These are phyloP conservation scores for Tuber brumale DNA, from an alignment of 495 filamentous ascomycete genomes.

Conservation along the genomic window DNA sequence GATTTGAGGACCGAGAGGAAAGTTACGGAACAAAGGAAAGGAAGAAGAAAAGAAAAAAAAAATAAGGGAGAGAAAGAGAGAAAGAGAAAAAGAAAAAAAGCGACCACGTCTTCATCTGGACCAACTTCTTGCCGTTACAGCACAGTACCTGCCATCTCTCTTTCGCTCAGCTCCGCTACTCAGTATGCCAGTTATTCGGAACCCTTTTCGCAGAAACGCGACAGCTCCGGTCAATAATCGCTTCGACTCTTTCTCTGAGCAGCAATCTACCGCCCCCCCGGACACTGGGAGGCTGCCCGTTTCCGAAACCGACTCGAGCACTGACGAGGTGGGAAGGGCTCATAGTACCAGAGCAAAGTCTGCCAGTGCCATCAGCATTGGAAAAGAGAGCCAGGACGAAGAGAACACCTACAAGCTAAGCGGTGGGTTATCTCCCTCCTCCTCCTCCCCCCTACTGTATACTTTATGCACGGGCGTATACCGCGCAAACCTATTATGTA, in stretches of 20 bases:
- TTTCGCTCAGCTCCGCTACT: constrained; percentile 10
- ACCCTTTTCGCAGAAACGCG: constrained; percentile 38
- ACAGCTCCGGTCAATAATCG: constrained; percentile 16
- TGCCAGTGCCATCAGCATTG: constrained; percentile 32
- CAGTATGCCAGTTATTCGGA: constrained; percentile 40
- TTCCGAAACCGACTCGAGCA: constrained; percentile 18
- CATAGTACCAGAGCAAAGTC: constrained; percentile 10
- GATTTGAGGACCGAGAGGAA: background rate
- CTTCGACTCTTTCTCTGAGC: constrained; percentile 23
- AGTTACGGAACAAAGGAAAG: background rate
- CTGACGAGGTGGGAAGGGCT: constrained; percentile 6
- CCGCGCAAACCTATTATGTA: background rate
- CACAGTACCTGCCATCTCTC: constrained; percentile 9
- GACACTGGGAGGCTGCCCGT: constrained; percentile 19
- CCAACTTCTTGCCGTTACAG: background rate
- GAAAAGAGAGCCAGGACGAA: constrained; percentile 35
- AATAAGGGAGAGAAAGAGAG: background rate
- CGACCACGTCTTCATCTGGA: background rate
- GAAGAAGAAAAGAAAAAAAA: background rate
- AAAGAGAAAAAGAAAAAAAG: background rate
- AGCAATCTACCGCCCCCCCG: constrained; percentile 4
- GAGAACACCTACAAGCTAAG: constrained; percentile 37
- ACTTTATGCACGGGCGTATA: background rate
- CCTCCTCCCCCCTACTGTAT: constrained; percentile 5
- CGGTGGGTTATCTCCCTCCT: constrained; percentile 27